These are phyloP conservation scores for Chalciporus piperatus DNA, from an alignment of 768 basidiomycete species.

Conservation along the genomic window DNA sequence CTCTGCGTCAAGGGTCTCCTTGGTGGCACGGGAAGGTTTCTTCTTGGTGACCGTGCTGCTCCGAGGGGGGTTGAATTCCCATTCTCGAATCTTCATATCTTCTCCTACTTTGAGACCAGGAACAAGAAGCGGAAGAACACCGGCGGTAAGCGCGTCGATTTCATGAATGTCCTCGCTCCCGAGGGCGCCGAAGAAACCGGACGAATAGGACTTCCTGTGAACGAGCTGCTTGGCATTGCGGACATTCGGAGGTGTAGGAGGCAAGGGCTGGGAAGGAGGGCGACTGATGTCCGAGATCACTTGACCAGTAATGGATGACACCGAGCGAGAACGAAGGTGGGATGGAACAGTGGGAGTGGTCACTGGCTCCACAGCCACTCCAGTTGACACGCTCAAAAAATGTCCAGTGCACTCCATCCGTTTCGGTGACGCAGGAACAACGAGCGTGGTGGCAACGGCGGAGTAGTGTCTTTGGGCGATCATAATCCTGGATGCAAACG, in stretches of 20 bases:
- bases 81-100: conserved; percentile 53
- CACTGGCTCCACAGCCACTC: conserved; percentile 26
- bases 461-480: conserved; percentile 73
- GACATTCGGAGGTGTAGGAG: conserved; percentile 72
- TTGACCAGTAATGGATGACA: conserved; percentile 47
- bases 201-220: conserved; percentile 64
- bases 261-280: conserved; percentile 67
- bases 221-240: conserved; percentile 48
- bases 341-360: conserved; percentile 23
- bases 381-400: conserved; percentile 33
- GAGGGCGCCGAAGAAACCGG: conserved; percentile 57
- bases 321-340: conserved; percentile 64
- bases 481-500: conserved; percentile 58
- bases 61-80: conserved; percentile 37
- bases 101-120: conserved; percentile 60
- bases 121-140: conserved; percentile 63
- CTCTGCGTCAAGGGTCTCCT: conserved; percentile 16
- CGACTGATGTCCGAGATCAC: conserved; percentile 40
- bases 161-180: conserved; percentile 53
- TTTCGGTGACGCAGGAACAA: conserved; percentile 50
- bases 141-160: conserved; percentile 70
- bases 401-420: conserved; percentile 17
- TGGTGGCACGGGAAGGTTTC: conserved; percentile 23
- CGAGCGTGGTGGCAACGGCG: conserved; percentile 61
- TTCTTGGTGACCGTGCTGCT: conserved; percentile 37